Base-by-base conservation (phyloP, 805 yeast genomes). In the Pichia thaimueangensis region DNA sequence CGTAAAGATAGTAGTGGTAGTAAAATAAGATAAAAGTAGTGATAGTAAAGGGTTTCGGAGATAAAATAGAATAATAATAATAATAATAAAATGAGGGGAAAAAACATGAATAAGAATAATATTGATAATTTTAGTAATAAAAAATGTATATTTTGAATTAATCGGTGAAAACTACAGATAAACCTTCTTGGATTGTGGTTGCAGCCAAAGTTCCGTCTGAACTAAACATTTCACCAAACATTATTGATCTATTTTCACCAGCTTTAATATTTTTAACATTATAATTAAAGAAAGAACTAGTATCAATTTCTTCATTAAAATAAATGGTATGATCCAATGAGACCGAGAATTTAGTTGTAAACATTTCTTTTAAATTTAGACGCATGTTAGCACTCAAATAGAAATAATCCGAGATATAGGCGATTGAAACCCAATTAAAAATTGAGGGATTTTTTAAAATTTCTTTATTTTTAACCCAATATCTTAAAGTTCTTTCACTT, bases 281-380 rank as follows among this genome's bases (percentile, higher is more conserved):
- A 41, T 73, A 71, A 13, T 69, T 64, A 54, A 75, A 59, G 79
- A 81, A 80, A 5, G 47, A 39, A 21, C 49, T 43, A 6, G 53
- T 47, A 31, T 76, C 67, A 45, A 76, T 68, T 42, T 72, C 76
- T 15, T 62, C 60, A 54, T 80, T 86, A 64, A 82, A 80, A 57
- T 79, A 79, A 25, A 84, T 70, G 0, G 78, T 62, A 54, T 82
- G 88, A 50, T 82, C 88, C 48, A 82, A 58, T 19, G 84, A 76
- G 3, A 78, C 80, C 13, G 78, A 72, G 48, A 76, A 70, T 29
- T 67, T 69, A 15, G 74, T 66, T 17, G 71, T 65, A 45, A 65
- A 67, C 56, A 71, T 53, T 19, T 69, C 70, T 32, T 70, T 58
- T 40, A 74, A 57, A 42, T 78, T 70, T 41, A 74, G 62, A 45